A percentile compares a stretch with the other conserved stretches of the same genome.
phyloP scores from a whole-genome alignment of 2,329 filamentous ascomycete species.

The Alternaria sp. region DNA sequence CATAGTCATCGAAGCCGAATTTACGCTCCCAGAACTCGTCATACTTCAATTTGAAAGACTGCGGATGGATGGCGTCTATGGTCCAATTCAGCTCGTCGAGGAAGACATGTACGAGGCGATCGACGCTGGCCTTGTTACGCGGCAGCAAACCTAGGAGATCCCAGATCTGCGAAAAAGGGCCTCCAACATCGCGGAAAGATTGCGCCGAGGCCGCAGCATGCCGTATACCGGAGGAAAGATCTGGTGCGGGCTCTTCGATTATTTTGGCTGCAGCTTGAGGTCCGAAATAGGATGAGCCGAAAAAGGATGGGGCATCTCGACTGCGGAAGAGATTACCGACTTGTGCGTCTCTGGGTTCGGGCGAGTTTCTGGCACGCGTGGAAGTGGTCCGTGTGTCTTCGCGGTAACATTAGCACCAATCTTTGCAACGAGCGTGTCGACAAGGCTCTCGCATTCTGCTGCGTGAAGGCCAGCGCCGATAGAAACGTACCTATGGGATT shows the following conservation, averaged over 20 bases:
- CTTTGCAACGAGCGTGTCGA: neutral
- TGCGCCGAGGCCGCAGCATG: conserved; percentile 24
- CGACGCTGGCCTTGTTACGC: conserved; percentile 47
- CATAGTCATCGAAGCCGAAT: conserved; percentile 50
- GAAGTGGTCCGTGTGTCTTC: neutral
- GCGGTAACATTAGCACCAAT: neutral
- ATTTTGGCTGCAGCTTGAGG: conserved; percentile 27
- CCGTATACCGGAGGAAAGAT: conserved; percentile 22
- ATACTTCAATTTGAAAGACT: conserved; percentile 46
- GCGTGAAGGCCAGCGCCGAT: neutral
- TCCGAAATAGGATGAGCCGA: conserved; percentile 27
- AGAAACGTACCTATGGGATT: neutral
- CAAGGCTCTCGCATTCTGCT: neutral
- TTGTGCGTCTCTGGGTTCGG: conserved; percentile 14
- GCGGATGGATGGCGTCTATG: conserved; percentile 47
- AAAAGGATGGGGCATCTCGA: conserved; percentile 25
- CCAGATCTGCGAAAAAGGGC: conserved; percentile 50
- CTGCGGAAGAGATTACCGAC: conserved; percentile 25
- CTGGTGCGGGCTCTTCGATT: conserved; percentile 24
- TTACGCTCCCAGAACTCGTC: conserved; percentile 50
- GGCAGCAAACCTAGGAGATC: conserved; percentile 51
- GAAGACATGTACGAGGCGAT: conserved; percentile 45
- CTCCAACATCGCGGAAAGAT: conserved; percentile 37
- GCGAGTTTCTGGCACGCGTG: neutral
- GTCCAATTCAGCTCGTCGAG: conserved; percentile 47